phyloP scores from a whole-genome alignment of 345 rosid genomes.

The Pistacia integerrima region DNA sequence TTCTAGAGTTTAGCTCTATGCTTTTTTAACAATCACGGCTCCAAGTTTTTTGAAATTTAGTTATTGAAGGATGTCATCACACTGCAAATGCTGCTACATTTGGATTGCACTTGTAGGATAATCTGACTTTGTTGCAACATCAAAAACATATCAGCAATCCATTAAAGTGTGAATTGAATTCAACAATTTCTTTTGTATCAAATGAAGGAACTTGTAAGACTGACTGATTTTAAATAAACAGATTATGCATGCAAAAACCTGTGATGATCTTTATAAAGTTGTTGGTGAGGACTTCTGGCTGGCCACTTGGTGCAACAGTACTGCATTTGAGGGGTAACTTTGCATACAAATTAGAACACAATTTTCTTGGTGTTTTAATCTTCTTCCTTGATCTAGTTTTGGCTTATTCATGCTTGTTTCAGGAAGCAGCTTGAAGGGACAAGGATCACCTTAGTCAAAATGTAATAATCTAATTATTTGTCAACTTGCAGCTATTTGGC shows the following conservation, averaged over 20 bases:
- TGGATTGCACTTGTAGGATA: too few species aligned
- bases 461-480: slow-evolving; percentile 33
- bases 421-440: slow-evolving; percentile 97
- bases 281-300: slow-evolving; percentile 98
- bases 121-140: neutral
- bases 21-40: neutral
- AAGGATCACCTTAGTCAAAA: slow-evolving; percentile 78
- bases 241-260: slow-evolving; percentile 72
- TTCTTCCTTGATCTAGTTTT: slow-evolving; percentile 18
- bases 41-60: neutral
- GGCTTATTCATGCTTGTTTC: slow-evolving; percentile 34
- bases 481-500: slow-evolving; percentile 2
- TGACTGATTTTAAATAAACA: slow-evolving; percentile 37
- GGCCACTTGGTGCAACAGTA: slow-evolving; percentile 92
- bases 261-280: slow-evolving; percentile 72
- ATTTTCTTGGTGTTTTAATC: slow-evolving; percentile 20
- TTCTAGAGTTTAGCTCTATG: neutral
- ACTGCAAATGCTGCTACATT: neutral
- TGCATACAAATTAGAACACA: slow-evolving; percentile 18
- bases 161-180: too few species aligned
- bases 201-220: neutral
- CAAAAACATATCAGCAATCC: neutral
- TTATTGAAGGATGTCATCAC: neutral
- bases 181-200: too few species aligned
- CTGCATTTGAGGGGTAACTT: slow-evolving; percentile 71